These are phyloP conservation scores for Tremella mesenterica DNA, from an alignment of 768 basidiomycete species.

Conservation along the genomic window DNA sequence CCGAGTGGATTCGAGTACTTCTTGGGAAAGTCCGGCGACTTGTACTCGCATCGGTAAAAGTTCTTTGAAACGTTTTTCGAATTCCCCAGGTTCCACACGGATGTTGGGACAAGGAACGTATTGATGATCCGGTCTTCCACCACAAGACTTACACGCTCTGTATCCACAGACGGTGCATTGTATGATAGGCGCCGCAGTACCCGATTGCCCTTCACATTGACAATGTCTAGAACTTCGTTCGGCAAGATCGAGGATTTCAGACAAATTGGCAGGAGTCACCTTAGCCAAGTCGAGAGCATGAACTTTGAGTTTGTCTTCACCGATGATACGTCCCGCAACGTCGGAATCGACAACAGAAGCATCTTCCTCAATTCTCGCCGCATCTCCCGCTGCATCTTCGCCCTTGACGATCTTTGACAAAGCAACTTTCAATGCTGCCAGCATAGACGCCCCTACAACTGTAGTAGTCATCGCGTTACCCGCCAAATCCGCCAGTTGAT, in stretches of 20 bases:
- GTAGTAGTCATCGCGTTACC: conserved; percentile 98
- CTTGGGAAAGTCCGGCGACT: conserved; percentile 48
- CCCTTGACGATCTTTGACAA: conserved; percentile 61
- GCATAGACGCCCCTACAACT: conserved; percentile 81
- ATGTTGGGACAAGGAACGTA: conserved; percentile 49
- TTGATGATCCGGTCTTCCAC: conserved; percentile 83
- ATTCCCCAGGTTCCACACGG: conserved; percentile 63
- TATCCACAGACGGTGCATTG: conserved; percentile 68
- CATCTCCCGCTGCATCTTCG: conserved; percentile 59
- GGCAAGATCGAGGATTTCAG: conserved; percentile 58
- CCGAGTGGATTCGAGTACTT: conserved; percentile 51
- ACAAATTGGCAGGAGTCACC: conserved; percentile 47
- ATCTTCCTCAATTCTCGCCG: conserved; percentile 52
- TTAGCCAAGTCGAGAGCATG: conserved; percentile 63
- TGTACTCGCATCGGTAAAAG: conserved; percentile 77
- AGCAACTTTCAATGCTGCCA: conserved; percentile 67
- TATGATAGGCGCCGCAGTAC: conserved; percentile 60
- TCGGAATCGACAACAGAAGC: conserved; percentile 52
- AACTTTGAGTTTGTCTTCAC: conserved; percentile 60
- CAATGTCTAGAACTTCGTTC: conserved; percentile 69
- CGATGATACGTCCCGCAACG: conserved; percentile 55
- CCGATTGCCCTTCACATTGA: conserved; percentile 78
- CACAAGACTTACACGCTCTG: conserved; percentile 74
- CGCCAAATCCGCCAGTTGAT: conserved; percentile 85
- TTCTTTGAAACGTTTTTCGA: conserved; percentile 68